These are phyloP conservation scores for Umbelopsis ramanniana DNA, from an alignment of 192 early-diverging fungal species.

Conservation along the genomic window DNA sequence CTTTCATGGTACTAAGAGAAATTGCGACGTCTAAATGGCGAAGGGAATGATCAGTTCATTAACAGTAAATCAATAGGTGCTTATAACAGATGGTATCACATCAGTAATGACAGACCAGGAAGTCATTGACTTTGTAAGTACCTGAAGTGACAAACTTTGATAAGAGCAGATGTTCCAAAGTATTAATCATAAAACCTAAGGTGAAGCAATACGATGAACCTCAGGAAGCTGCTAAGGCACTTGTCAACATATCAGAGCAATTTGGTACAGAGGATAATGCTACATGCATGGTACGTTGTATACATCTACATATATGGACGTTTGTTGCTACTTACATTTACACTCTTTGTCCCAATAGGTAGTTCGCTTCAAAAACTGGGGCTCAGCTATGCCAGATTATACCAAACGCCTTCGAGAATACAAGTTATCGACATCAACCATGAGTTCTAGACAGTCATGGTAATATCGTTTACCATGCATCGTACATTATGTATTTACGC, in stretches of 20 bases:
- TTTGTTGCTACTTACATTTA: background rate
- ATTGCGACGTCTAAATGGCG: background rate
- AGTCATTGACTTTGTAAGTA: slow-evolving; percentile 65
- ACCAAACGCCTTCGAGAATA: slow-evolving; percentile 66
- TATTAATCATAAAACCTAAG: background rate
- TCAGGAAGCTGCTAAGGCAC: slow-evolving; percentile 54
- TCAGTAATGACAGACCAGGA: slow-evolving; percentile 77
- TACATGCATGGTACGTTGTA: slow-evolving; percentile 56
- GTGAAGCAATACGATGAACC: slow-evolving; percentile 65
- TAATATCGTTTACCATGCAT: slow-evolving; percentile 5
- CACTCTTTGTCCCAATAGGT: slow-evolving; percentile 44
- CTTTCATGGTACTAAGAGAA: slow-evolving; percentile 54
- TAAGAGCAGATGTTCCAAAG: background rate
- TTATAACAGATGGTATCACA: slow-evolving; percentile 74
- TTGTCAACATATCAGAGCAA: slow-evolving; percentile 67
- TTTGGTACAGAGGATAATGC: slow-evolving; percentile 74
- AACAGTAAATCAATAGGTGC: slow-evolving; percentile 28
- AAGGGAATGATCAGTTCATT: background rate
- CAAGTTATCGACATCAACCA: slow-evolving; percentile 54
- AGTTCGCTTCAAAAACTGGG: slow-evolving; percentile 74
- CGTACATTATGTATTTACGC: too few relatives aligned
- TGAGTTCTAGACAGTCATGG: slow-evolving; percentile 44
- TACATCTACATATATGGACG: background rate
- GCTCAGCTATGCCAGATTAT: slow-evolving; percentile 63
- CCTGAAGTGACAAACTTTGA: background rate